Conservation (phyloP, 1,139 yeast species). For the Hansenula lynferdii region DNA sequence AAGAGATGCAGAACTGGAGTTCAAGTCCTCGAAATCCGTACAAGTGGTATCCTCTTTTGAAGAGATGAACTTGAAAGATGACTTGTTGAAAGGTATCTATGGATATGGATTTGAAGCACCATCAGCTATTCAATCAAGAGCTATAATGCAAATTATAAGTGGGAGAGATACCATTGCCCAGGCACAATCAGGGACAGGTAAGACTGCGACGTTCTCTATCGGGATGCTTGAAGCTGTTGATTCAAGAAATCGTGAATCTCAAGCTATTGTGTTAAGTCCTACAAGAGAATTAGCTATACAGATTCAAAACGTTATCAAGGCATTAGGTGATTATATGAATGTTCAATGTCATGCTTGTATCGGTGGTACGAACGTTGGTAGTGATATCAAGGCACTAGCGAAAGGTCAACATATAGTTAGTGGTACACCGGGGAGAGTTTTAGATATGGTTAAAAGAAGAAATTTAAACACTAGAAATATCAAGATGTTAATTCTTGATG, state of each 20-base stretch:
- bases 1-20: conserved; percentile 51
- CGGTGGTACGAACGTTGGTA: conserved; percentile 86
- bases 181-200: conserved; percentile 98
- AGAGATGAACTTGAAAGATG: conserved; percentile 71
- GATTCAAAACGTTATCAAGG: conserved; percentile 77
- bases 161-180: conserved; percentile 95
- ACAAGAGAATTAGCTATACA: conserved; percentile 93
- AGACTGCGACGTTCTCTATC: conserved; percentile 93
- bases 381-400: conserved; percentile 66
- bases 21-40: conserved; percentile 58
- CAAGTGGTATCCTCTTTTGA: conserved; percentile 69
- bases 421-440: conserved; percentile 95
- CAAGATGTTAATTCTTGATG: conserved; percentile 84
- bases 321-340: conserved; percentile 83
- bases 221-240: conserved; percentile 86
- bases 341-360: conserved; percentile 86
- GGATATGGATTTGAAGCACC: conserved; percentile 93
- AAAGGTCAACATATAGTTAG: conserved; percentile 90
- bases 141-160: conserved; percentile 84
- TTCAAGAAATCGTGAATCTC: conserved; percentile 59
- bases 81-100: conserved; percentile 68
- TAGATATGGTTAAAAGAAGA: conserved; percentile 82
- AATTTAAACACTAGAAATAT: conserved; percentile 61
- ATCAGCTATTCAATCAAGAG: conserved; percentile 92
- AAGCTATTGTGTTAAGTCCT: conserved; percentile 89